Evolutionary conservation across 2,329 filamentous ascomycete species (phyloP).

Genomic region (Plectosphaerella sp.): DNA sequence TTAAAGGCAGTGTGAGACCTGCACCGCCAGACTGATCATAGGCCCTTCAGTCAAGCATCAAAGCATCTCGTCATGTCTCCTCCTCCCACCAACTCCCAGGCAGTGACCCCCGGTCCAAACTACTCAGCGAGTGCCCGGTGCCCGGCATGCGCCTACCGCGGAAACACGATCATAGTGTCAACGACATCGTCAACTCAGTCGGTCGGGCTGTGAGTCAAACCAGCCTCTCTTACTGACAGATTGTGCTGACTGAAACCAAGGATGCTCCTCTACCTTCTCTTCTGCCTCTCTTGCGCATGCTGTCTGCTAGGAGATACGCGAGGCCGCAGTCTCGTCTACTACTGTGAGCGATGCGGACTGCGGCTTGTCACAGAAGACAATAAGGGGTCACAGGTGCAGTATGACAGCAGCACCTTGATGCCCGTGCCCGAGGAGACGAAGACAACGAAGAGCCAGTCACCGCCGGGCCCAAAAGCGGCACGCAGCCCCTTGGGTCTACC

Average conservation of each 20-base stretch:
- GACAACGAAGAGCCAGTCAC: not conserved
- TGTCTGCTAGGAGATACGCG: not conserved
- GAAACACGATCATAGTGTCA: not conserved
- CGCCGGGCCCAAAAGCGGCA: not conserved
- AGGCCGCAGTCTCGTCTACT: not conserved
- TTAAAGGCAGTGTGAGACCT: not conserved
- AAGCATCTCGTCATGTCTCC: not conserved
- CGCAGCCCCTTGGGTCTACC: not conserved
- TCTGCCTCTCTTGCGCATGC: not conserved
- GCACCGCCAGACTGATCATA: not conserved
- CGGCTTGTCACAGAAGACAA: not conserved
- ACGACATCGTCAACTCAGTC: not conserved
- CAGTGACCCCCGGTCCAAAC: not conserved
- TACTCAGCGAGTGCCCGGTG: not conserved
- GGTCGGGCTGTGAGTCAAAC: not conserved
- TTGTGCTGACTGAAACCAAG: not conserved
- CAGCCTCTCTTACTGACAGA: not conserved
- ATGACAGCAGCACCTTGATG: not conserved
- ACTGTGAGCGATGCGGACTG: not conserved
- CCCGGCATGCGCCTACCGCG: not conserved
- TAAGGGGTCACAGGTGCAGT: not conserved
- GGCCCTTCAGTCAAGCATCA: not conserved
- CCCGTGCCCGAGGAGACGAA: not conserved
- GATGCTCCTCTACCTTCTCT: not conserved
- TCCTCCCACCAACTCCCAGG: not conserved